Conservation (phyloP, 202 grass and related monocot genomes). For the Miscanthus sacchariflorus region DNA sequence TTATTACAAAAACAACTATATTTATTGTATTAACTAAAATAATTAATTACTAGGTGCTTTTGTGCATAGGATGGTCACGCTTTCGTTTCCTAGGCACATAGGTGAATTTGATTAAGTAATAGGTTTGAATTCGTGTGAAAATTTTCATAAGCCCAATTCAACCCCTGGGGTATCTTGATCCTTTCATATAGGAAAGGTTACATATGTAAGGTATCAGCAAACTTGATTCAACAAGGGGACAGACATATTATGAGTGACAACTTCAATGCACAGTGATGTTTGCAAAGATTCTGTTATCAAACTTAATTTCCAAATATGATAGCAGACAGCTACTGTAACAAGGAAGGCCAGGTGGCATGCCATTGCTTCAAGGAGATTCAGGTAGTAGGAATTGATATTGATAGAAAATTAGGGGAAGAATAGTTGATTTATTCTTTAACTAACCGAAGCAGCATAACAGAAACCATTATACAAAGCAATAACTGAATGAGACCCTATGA, state of each 20-base stretch:
- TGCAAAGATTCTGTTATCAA: constrained; percentile 17
- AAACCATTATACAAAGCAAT: background rate
- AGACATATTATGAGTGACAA: background rate
- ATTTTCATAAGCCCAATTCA: background rate
- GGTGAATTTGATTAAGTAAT: background rate
- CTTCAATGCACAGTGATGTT: background rate
- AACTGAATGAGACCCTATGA: background rate
- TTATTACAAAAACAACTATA: background rate
- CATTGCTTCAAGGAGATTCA: background rate
- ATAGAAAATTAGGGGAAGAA: background rate
- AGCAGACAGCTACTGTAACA: background rate
- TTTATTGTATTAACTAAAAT: constrained; percentile 4
- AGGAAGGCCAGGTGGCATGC: background rate
- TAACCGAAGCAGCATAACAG: background rate
- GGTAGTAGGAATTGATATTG: background rate
- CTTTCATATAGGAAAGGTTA: background rate
- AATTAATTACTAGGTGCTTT: background rate
- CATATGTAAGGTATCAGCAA: background rate
- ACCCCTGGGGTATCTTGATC: background rate
- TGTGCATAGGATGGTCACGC: background rate
- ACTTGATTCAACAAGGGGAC: background rate
- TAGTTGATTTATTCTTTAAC: background rate
- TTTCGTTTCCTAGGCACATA: background rate
- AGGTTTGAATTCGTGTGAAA: background rate
- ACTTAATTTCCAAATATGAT: background rate